Percentiles rank a stretch among this genome's conserved stretches.
These are phyloP conservation scores for Kuraishia cidri DNA, from an alignment of 805 yeast genomes.

Conservation along the genomic window DNA sequence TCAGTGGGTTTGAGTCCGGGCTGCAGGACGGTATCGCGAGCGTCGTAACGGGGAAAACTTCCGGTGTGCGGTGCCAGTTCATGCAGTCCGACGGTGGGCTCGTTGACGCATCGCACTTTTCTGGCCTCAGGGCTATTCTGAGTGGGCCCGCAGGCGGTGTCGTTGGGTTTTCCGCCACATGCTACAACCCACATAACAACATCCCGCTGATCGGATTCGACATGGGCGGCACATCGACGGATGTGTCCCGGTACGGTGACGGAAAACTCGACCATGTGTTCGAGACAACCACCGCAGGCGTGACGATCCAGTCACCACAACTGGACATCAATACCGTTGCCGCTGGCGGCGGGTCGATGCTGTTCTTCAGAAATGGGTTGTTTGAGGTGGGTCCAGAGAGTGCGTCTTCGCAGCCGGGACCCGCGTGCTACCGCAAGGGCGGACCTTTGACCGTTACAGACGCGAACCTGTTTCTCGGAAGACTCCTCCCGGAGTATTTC, in stretches of 20 bases:
- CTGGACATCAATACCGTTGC: slow-evolving; percentile 77
- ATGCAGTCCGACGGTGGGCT: slow-evolving; percentile 98
- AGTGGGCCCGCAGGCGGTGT: slow-evolving; percentile 99
- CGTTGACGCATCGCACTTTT: slow-evolving; percentile 73
- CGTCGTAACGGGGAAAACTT: slow-evolving; percentile 63
- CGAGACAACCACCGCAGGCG: slow-evolving; percentile 79
- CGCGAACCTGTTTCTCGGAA: slow-evolving; percentile 67
- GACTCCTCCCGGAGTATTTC: slow-evolving; percentile 65
- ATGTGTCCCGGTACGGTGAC: slow-evolving; percentile 64
- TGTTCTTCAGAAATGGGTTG: slow-evolving; percentile 61
- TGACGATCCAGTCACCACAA: slow-evolving; percentile 79
- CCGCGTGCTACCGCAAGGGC: slow-evolving; percentile 77
- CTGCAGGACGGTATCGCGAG: slow-evolving; percentile 19
- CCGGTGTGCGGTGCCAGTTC: slow-evolving; percentile 34
- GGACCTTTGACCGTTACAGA: slow-evolving; percentile 84
- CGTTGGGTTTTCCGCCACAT: slow-evolving; percentile 85
- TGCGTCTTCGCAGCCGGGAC: slow-evolving; percentile 86
- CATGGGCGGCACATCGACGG: slow-evolving; percentile 91
- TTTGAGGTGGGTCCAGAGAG: slow-evolving; percentile 83
- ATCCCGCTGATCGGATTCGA: slow-evolving; percentile 75
- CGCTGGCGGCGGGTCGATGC: slow-evolving; percentile 75
- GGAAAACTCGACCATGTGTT: slow-evolving; percentile 73
- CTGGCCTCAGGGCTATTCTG: slow-evolving; percentile 81
- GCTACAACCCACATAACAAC: slow-evolving; percentile 44
- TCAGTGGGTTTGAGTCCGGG: slow-evolving; percentile 23